Base-by-base conservation (phyloP, 2,329 filamentous ascomycete species). In the Aspergillus glaucus region DNA sequence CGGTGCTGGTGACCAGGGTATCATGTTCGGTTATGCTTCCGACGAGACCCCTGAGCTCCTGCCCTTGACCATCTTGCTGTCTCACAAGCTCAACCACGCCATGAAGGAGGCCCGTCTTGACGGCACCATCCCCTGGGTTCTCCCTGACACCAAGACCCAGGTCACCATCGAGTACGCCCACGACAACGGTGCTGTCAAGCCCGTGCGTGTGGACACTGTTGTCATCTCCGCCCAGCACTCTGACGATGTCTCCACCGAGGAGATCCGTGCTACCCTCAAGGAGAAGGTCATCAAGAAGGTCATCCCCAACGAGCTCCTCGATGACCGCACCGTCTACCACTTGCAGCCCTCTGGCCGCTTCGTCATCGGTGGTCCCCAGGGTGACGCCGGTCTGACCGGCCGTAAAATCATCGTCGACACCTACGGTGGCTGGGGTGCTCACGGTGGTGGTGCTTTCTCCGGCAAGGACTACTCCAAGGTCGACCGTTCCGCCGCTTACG, bases 381-480 rank as follows among this genome's bases (percentile, higher is more conserved):
- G 93, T 84, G 93, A 98, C 66, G 93, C 93, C 66, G 93, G 93
- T 83, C 82, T 98, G 59, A 98, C 93, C 58, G 93, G 93, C 74
- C 91, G 93, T 69, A 98, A 98, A 86, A 98, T 98, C 83, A 87
- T 96, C 61, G 93, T 98, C 72, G 93, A 98, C 79, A 97, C 93
- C 74, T 98, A 98, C 79, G 93, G 93, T 80, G 93, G 93, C 67
- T 97, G 93, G 93, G 93, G 93, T 79, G 93, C 93, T 64, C 93
- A 98, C 82, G 93, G 93, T 81, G 93, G 93, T 81, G 93, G 93
- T 86, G 93, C 93, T 74, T 98, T 98, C 87, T 97, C 93, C 66
- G 93, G 93, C 68, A 98, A 98, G 86, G 93, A 98, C 75, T 98
- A 96, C 85, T 96, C 90, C 82, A 98, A 98, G 84, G 93, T 98